Percentiles rank a stretch among this genome's conserved stretches.
These are phyloP conservation scores for Hyparrhenia diplandra DNA, from an alignment of 176 grass and related monocot genomes.

Conservation along the genomic window DNA sequence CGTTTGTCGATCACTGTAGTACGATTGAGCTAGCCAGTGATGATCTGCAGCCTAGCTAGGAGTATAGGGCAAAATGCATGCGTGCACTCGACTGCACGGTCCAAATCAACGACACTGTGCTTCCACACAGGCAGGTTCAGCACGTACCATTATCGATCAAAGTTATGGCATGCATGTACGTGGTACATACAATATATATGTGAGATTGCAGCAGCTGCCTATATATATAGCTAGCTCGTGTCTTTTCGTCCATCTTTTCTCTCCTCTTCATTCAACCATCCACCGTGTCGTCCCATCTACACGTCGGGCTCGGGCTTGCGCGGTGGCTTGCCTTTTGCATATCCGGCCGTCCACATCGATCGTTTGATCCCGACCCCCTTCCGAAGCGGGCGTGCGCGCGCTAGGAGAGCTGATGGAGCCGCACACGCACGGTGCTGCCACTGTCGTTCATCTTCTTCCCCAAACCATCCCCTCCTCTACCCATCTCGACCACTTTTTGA, in stretches of 20 bases:
- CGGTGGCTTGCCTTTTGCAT: neutral
- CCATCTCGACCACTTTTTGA: no score
- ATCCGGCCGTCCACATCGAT: neutral
- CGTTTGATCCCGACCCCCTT: no score
- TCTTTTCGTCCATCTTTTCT: neutral
- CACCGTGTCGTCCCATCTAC: neutral
- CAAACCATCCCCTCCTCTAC: no score
- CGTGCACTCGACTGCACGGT: neutral
- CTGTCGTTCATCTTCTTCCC: no score
- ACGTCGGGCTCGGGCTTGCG: neutral
- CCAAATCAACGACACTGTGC: neutral
- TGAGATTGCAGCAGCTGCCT: neutral
- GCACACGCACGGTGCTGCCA: no score
- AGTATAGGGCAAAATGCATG: neutral
- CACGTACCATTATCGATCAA: neutral
- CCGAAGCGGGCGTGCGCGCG: no score
- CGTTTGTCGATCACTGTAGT: neutral
- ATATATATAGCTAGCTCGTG: neutral
- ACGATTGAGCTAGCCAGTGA: neutral
- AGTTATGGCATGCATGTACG: neutral
- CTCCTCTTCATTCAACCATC: neutral
- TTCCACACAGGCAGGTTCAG: neutral
- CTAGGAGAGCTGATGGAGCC: no score
- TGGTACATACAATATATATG: neutral
- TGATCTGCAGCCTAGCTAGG: neutral